Base-by-base conservation (phyloP, 441 rosid species). In the Pelargonium cotyledonis region DNA sequence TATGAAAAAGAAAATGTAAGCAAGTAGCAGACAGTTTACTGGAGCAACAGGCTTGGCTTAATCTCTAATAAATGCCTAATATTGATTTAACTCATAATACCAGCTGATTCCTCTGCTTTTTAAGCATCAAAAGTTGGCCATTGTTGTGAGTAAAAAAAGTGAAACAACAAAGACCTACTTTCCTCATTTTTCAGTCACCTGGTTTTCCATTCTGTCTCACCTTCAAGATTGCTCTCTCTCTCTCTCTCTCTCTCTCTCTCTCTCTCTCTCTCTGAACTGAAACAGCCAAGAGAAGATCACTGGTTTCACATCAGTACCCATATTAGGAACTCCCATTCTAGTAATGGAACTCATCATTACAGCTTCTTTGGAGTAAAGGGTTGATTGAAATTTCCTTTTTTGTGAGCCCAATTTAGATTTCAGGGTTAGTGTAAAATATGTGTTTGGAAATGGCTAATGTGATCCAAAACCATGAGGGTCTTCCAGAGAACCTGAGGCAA, bases 401-500 rank as follows among this genome's bases (percentile, higher is more conserved):
- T 51, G n/a, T n/a, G 58, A 51, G 58, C 18, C 2, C 16, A n/a
- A 51, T 15, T 40, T 40, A 40, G 43, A 40, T 40, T 40, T 7
- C 43, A 40, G 43, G 43, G 43, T 40, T 40, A 51, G 58, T 12
- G 11, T 51, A 12, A 51, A 51, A n/a, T 46, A 1, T 31, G 14
- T 47, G 69, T 38, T 61, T 75, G 70, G 70, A 68, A 77, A 90
- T 86, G 91, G 89, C 84, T 73, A 72, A 69, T 78, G 68, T 38
- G 21, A 79, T 60, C 65, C 70, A 63, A 46, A 76, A 66, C 69
- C 79, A 76, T 72, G 82, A 75, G 63, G 69, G 44, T 19, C 78
- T 67, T 64, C 69, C 77, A 69, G 80, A 80, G 19, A 69, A 68
- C 74, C 76, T 85, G 69, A 80, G 80, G 65, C 80, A 80, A 72